Conservation (phyloP, 2,329 filamentous ascomycete genomes). For the Fusarium protoensiforme region DNA sequence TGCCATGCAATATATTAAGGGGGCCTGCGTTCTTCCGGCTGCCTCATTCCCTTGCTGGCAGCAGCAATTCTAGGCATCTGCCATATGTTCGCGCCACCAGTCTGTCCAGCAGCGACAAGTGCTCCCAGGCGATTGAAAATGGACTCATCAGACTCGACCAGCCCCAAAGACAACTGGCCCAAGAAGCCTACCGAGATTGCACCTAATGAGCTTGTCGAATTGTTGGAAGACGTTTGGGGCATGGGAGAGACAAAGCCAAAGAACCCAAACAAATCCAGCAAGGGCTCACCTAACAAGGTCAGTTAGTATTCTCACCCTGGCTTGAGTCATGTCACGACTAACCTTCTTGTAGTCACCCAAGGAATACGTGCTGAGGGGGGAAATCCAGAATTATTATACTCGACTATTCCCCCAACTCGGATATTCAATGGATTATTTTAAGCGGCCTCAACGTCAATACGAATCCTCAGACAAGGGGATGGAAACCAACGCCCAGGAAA, state of each 20-base stretch:
- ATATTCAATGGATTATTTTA: background rate
- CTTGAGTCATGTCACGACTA: background rate
- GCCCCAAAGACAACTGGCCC: background rate
- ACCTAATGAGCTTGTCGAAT: background rate
- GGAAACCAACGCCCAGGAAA: background rate
- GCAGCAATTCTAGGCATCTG: background rate
- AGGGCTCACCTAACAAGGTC: background rate
- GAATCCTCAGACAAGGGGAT: background rate
- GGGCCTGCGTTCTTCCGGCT: background rate
- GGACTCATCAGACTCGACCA: background rate
- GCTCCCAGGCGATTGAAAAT: background rate
- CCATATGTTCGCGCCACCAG: background rate
- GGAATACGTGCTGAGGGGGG: background rate
- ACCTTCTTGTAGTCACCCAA: background rate
- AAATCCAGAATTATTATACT: background rate
- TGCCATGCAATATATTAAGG: background rate
- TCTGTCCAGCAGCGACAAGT: background rate
- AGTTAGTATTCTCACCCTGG: background rate
- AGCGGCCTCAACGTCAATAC: background rate
- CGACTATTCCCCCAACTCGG: background rate
- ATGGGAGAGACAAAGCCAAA: background rate
- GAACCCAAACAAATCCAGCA: background rate
- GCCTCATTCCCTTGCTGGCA: background rate
- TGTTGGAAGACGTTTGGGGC: background rate
- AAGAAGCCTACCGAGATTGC: background rate